A percentile compares a stretch with the other conserved stretches of the same genome.
These are phyloP conservation scores for Cystobasidium slooffiae DNA, from an alignment of 1,284 basidiomycete species.

Conservation along the genomic window DNA sequence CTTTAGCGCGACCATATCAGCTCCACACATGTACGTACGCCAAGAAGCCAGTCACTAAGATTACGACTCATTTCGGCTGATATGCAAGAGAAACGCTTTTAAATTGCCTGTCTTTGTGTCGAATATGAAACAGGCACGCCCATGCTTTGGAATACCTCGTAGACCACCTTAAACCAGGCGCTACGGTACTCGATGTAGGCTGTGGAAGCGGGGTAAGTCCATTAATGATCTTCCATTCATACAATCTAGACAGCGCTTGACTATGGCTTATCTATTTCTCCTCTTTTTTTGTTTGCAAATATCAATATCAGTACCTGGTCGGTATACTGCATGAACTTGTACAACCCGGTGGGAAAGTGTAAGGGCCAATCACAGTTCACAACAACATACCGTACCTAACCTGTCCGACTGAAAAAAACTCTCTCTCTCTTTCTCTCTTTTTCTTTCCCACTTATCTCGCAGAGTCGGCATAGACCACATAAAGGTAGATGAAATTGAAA, in stretches of 20 bases:
- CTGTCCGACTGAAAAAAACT: too few species aligned
- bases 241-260: not conserved
- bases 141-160: constrained; percentile 75
- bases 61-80: not conserved
- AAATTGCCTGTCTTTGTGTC: not conserved
- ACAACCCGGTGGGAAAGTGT: constrained; percentile 40
- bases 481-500: too few species aligned
- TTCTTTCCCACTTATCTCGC: constrained; percentile 45
- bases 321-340: constrained; percentile 55
- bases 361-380: not conserved
- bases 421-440: constrained; percentile 47
- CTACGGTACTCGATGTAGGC: constrained; percentile 75
- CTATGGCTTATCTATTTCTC: too few species aligned
- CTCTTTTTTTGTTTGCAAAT: too few species aligned
- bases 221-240: not conserved
- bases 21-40: constrained; percentile 74
- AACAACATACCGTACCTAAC: too few species aligned
- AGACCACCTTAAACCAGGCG: constrained; percentile 70
- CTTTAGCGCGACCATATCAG: constrained; percentile 81
- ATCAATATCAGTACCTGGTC: constrained; percentile 48
- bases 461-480: constrained; percentile 94
- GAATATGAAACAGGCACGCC: constrained; percentile 66
- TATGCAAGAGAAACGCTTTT: not conserved
- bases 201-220: constrained; percentile 35
- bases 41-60: not conserved